Base-by-base conservation (phyloP, 352 stramenopile genomes). In the Pythium graminicola region DNA sequence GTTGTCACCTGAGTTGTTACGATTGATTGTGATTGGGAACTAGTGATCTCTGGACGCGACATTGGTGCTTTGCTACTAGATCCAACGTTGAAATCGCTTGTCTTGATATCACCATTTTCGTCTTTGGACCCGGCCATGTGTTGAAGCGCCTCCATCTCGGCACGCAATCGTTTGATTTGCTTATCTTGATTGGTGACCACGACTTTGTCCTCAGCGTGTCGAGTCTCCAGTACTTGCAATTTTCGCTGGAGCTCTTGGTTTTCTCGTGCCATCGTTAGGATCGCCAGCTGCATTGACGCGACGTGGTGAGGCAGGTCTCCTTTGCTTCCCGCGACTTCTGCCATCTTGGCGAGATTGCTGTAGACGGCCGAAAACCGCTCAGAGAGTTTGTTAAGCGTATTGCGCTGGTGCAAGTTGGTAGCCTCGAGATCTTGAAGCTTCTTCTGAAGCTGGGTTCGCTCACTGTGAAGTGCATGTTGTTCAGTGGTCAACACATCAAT, bases 181-280 rank as follows among this genome's bases (percentile, higher is more conserved):
- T 85, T 86, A 14, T 86, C 76, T 22, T 87, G 67, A 24, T 75
- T 82, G 0, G 53, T 65, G 0, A 73, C 57, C 1, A 84, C 62
- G 2, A 60, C 49, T 50, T 85, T 87, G 49, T 90, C 76, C 8
- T 88, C 75, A 0, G 48, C 54, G 35, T 87, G 80, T 0, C 70
- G 69, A 11, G 64, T 63, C 52, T 87, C 80, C 7, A 90, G 51
- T 10, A 89, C 69, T 8, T 64, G 63, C 6, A 88, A 57, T 45
- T 86, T 86, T 19, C 76, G 73, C 1, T 81, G 57, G 6, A 82
- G 71, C 22, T 88, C 76, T 24, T 88, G 76, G 40, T 88, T 90
- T 48, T 90, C 76, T 13, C 68, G 65, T n/a, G 72, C 63, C 11
- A 90, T 67, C 1, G 67, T 70, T 27, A 86, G 70, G 2, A 90